These are phyloP conservation scores for Xylaria arbuscula DNA, from an alignment of 2,329 filamentous ascomycete genomes.

Conservation along the genomic window DNA sequence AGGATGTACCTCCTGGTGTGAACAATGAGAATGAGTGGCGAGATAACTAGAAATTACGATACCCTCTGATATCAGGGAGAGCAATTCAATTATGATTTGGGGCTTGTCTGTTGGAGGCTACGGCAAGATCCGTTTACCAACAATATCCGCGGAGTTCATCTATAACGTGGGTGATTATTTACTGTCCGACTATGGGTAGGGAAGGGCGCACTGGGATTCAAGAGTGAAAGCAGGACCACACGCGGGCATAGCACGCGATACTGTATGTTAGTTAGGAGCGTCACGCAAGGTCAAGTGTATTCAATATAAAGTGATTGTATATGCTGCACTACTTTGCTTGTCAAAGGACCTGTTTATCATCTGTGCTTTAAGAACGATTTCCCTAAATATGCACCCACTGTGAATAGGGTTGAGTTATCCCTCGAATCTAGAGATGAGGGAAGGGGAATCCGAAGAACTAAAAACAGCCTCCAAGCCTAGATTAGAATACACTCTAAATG, in stretches of 20 bases:
- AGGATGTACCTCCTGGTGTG: conserved; percentile 39
- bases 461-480: no score
- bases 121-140: background rate
- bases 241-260: conserved; percentile 7
- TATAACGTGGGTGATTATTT: conserved; percentile 4
- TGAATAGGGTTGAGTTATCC: no score
- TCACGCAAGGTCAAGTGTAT: background rate
- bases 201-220: conserved; percentile 20
- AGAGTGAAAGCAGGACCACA: conserved; percentile 5
- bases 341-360: background rate
- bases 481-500: background rate
- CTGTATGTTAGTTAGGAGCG: conserved; percentile 23
- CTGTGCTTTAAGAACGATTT: background rate
- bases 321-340: background rate
- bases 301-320: conserved; percentile 4
- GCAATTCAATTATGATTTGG: background rate
- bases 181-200: background rate
- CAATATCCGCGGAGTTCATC: conserved; percentile 1
- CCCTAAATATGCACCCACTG: no score
- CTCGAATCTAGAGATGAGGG: no score
- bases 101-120: background rate
- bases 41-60: conserved; percentile 35
- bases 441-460: no score
- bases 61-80: background rate
- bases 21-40: conserved; percentile 49